These are phyloP conservation scores for Pleurotus sapidus DNA, from an alignment of 768 basidiomycete genomes.

Conservation along the genomic window DNA sequence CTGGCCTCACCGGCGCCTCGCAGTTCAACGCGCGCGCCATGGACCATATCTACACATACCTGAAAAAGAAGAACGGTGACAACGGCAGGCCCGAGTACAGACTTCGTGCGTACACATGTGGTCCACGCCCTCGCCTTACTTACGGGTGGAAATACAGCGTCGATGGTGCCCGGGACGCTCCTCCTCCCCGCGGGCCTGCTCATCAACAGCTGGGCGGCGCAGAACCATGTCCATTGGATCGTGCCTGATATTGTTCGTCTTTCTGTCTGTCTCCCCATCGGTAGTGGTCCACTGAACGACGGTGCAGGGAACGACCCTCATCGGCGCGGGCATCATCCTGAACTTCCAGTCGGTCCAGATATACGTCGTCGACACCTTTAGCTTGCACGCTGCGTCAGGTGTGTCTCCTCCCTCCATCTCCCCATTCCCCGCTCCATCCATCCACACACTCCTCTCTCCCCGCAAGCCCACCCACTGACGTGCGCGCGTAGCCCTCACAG, in stretches of 20 bases:
- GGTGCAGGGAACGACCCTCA: constrained; percentile 48
- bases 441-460: not conserved
- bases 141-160: constrained; percentile 30
- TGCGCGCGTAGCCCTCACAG: constrained; percentile 49
- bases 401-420: constrained; percentile 10
- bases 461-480: not conserved
- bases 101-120: constrained; percentile 32
- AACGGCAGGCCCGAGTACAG: constrained; percentile 49
- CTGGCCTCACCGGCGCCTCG: constrained; percentile 20
- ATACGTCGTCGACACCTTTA: constrained; percentile 66
- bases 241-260: constrained; percentile 58
- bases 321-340: constrained; percentile 57
- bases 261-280: not conserved
- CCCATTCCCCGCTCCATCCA: not conserved
- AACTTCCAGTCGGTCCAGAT: constrained; percentile 61
- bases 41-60: constrained; percentile 51
- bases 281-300: no score
- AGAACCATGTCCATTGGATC: constrained; percentile 63
- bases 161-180: constrained; percentile 57
- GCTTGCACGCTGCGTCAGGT: constrained; percentile 68
- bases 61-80: constrained; percentile 43
- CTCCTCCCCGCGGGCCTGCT: constrained; percentile 66
- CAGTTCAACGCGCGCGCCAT: constrained; percentile 32
- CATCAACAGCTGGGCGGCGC: constrained; percentile 59
- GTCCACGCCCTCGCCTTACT: not conserved